Conservation (phyloP, 139 green algal genomes). For the Chlorella sp. region DNA sequence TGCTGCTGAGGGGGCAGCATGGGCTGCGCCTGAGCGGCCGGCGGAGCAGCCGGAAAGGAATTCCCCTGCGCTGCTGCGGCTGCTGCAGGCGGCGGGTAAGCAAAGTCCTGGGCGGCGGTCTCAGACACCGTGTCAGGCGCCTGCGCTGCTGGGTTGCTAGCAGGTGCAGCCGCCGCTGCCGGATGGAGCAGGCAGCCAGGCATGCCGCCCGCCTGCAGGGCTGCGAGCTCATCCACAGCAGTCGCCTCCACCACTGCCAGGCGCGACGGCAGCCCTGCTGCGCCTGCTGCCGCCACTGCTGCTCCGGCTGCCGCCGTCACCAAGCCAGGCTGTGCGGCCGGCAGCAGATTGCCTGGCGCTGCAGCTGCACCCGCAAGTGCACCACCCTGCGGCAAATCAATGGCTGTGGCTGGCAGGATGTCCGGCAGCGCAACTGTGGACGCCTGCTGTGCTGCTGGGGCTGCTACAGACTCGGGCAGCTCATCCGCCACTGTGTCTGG, state of each 20-base stretch:
- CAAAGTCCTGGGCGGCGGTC: neutral
- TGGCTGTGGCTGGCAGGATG: neutral
- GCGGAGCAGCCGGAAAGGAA: neutral
- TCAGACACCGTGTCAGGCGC: neutral
- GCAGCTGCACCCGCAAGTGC: too few relatives aligned
- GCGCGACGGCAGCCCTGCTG: neutral
- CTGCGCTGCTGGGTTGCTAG: neutral
- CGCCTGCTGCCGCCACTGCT: neutral
- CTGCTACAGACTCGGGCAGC: neutral
- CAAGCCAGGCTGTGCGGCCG: too few relatives aligned
- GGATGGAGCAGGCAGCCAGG: neutral
- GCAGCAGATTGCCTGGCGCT: too few relatives aligned
- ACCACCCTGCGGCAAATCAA: neutral
- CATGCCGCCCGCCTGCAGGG: neutral
- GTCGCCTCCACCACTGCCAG: neutral
- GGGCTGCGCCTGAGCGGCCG: neutral
- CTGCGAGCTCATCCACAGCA: neutral
- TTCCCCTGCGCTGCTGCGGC: neutral
- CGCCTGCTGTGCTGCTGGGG: neutral
- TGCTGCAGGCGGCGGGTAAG: neutral
- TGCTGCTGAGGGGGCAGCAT: neutral
- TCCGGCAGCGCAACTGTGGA: neutral
- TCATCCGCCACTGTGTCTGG: neutral
- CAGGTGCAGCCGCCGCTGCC: neutral
- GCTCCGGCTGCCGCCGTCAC: neutral